phyloP scores from a whole-genome alignment of 495 filamentous ascomycete genomes.

The Penicillium goetzii region DNA sequence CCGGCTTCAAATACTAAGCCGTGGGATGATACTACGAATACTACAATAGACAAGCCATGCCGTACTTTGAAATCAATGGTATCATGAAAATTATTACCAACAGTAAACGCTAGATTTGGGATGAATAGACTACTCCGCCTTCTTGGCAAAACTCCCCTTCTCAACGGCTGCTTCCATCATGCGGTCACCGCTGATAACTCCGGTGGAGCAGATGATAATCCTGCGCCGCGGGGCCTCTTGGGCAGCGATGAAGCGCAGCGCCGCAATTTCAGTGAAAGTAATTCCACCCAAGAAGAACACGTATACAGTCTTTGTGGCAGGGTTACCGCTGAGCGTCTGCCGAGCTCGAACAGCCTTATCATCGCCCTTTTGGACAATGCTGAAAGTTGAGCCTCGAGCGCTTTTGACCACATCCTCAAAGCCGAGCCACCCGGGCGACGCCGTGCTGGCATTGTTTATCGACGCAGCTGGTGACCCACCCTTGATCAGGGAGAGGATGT shows the following conservation, averaged over 20 bases:
- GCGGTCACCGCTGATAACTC: conserved; percentile 83
- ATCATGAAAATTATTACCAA: conserved; percentile 22
- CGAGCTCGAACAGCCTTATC: conserved; percentile 91
- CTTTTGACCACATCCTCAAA: conserved; percentile 90
- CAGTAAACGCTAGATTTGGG: conserved; percentile 15
- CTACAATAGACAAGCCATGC: not conserved
- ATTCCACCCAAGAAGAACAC: conserved; percentile 95
- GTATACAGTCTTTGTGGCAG: conserved; percentile 79
- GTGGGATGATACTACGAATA: not conserved
- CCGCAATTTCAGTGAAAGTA: conserved; percentile 94
- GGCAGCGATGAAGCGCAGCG: conserved; percentile 84
- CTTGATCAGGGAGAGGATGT: conserved; percentile 69
- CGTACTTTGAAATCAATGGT: conserved; percentile 14
- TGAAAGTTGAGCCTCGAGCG: conserved; percentile 83
- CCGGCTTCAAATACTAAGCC: conserved; percentile 48
- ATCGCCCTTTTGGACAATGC: conserved; percentile 89
- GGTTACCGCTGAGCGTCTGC: conserved; percentile 67
- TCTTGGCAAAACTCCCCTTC: conserved; percentile 62
- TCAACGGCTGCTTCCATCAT: conserved; percentile 90
- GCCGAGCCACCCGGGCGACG: conserved; percentile 81
- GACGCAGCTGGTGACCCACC: conserved; percentile 53
- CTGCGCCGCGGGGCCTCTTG: conserved; percentile 82
- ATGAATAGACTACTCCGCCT: conserved; percentile 26
- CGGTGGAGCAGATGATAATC: conserved; percentile 90
- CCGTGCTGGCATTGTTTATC: conserved; percentile 55